These are phyloP conservation scores for Solidago caesia DNA, from an alignment of 129 eudicot species.

Conservation along the genomic window DNA sequence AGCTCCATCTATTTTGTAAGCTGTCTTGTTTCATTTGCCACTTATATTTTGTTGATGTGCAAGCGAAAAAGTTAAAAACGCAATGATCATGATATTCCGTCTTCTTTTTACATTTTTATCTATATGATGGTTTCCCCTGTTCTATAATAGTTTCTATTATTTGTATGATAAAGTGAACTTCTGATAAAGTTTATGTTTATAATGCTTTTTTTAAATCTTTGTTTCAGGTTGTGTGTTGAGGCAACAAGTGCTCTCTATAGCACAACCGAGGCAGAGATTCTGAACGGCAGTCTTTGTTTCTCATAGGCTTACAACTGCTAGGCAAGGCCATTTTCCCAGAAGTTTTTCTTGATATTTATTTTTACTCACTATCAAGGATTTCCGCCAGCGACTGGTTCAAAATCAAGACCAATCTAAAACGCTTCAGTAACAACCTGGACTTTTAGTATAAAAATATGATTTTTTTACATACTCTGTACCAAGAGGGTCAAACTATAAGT, in stretches of 20 bases:
- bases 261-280: slow-evolving; percentile 92
- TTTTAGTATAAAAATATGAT: too few relatives aligned
- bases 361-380: not conserved
- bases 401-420: too few relatives aligned
- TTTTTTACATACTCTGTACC: too few relatives aligned
- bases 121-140: too few relatives aligned
- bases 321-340: slow-evolving; percentile 35
- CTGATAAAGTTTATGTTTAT: too few relatives aligned
- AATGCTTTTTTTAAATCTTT: not conserved
- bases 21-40: not conserved
- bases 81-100: not conserved
- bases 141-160: too few relatives aligned
- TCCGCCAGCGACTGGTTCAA: too few relatives aligned
- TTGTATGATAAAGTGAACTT: too few relatives aligned
- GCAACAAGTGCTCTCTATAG: slow-evolving; percentile 99
- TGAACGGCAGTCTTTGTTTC: slow-evolving; percentile 87
- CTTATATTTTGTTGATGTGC: too few relatives aligned
- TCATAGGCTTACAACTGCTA: slow-evolving; percentile 98
- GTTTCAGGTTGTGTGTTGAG: slow-evolving; percentile 89
- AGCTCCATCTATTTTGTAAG: slow-evolving; percentile 89
- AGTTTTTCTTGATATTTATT: not conserved
- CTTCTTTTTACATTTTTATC: not conserved
- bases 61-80: too few relatives aligned
- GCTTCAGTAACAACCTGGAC: too few relatives aligned
- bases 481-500: too few relatives aligned